Evolutionary conservation across 768 basidiomycete species (phyloP).

Genomic region (Peribolospora baueri): DNA sequence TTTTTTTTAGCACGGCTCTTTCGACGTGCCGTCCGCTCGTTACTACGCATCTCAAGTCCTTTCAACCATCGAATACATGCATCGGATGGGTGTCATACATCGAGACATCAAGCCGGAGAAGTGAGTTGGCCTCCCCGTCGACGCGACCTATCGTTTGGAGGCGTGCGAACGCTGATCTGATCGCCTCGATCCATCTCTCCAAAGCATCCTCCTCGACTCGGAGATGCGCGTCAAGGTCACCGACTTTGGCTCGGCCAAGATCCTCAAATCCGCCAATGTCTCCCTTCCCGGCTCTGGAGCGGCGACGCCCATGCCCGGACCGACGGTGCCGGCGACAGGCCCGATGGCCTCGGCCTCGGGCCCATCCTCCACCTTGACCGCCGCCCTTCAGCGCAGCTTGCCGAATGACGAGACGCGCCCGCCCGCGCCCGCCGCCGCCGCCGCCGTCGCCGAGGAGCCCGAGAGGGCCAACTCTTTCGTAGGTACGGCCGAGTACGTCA

Average conservation of each 20-base stretch:
- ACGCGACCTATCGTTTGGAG: not conserved
- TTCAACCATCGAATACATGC: constrained; percentile 75
- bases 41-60: constrained; percentile 78
- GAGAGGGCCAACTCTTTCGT: constrained; percentile 36
- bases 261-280: not conserved
- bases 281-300: too few relatives aligned
- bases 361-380: too few relatives aligned
- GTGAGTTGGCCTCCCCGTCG: constrained; percentile 8
- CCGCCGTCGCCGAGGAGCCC: constrained; percentile 2
- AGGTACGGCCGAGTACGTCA: constrained; percentile 71
- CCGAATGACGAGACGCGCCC: not conserved
- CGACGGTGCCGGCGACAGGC: too few relatives aligned
- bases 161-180: not conserved
- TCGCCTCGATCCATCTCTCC: constrained; percentile 23
- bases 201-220: constrained; percentile 72
- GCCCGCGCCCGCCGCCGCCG: not conserved
- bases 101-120: constrained; percentile 32
- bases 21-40: constrained; percentile 47
- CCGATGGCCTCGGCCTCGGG: too few relatives aligned
- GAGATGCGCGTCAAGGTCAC: constrained; percentile 77
- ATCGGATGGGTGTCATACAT: constrained; percentile 68
- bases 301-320: too few relatives aligned
- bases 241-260: constrained; percentile 69
- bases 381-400: not conserved
- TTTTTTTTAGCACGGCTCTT: constrained; percentile 39